Base-by-base conservation (phyloP, 441 rosid species). In the Aquilaria agallochum region DNA sequence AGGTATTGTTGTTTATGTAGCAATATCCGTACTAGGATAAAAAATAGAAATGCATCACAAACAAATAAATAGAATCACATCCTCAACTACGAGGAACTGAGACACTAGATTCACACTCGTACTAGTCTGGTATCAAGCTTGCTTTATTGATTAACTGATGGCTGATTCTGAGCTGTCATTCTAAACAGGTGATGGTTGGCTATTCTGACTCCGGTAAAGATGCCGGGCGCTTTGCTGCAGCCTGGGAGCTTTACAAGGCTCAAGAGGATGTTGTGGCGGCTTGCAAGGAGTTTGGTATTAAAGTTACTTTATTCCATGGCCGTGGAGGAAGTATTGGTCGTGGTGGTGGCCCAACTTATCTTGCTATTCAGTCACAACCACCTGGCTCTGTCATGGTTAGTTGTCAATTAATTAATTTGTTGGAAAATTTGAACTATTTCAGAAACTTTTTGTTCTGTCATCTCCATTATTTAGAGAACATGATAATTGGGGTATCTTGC, bases 221-320 rank as follows among this genome's bases (percentile, higher is more conserved):
- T 73, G 97, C 98, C 45, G 97, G 98, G 27, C 89, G 97, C 64
- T 93, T 93, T 75, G 85, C 97, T 51, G 98, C 98, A 65, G 97
- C 97, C 15, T 93, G 98, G 97, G 98, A 93, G 73, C 95, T 93
- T 54, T 93, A 93, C 85, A 93, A 93, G 78, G 98, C 98, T 60
- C 98, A 90, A 68, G 98, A 90, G 79, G 92, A 93, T 79, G 98
- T 90, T 76, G 98, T 86, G 52, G 88, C 92, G 48, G 97, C 96
- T 31, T 93, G 97, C 81, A 85, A 85, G 58, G 96, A 90, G 59
- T 85, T 69, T 73, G 96, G 95, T 56, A 85, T 93, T 49, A 90
- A 88, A 81, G 88, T 93, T 64, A 88, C 97, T 46, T 80, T 90
- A 44, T 93, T 93, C 81, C 98, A 93, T 76, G 98, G 98, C 32